Evolutionary conservation across 108 stramenopile genomes (phyloP).

Genomic region (Craspedostauros australis): DNA sequence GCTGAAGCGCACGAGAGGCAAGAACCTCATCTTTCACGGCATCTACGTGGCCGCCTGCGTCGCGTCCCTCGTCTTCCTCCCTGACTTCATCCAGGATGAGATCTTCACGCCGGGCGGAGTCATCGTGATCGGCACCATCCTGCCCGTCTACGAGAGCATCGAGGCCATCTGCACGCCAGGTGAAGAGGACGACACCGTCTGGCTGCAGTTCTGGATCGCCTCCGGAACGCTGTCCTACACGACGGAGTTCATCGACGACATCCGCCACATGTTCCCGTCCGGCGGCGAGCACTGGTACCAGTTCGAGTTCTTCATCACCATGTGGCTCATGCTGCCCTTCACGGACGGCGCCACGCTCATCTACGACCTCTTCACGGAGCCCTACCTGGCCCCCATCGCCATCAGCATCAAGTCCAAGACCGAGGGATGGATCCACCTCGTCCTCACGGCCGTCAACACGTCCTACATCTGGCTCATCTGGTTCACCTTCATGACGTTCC

Average conservation of each 20-base stretch:
- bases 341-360: slow-evolving; percentile 42
- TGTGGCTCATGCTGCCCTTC: slow-evolving; percentile 44
- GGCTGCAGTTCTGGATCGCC: slow-evolving; percentile 36
- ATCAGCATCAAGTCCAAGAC: slow-evolving; percentile 7
- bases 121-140: slow-evolving; percentile 17
- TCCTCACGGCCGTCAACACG: slow-evolving; percentile 20
- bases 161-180: slow-evolving; percentile 31
- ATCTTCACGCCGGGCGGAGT: slow-evolving; percentile 40
- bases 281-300: slow-evolving; percentile 44
- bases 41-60: slow-evolving; percentile 9
- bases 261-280: slow-evolving; percentile 18
- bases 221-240: slow-evolving; percentile 15
- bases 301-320: slow-evolving; percentile 38
- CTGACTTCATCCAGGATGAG: slow-evolving; percentile 35
- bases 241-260: slow-evolving; percentile 39
- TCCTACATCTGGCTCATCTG: slow-evolving; percentile 28
- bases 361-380: slow-evolving; percentile 30
- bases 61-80: slow-evolving; percentile 17
- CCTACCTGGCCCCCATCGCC: slow-evolving; percentile 22
- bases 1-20: slow-evolving; percentile 23
- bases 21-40: slow-evolving; percentile 16
- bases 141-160: slow-evolving; percentile 28
- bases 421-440: slow-evolving; percentile 26
- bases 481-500: slow-evolving; percentile 42
- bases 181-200: slow-evolving; percentile 30